Conservation (phyloP, 2,329 filamentous ascomycete genomes). For the Fusarium sp. region DNA sequence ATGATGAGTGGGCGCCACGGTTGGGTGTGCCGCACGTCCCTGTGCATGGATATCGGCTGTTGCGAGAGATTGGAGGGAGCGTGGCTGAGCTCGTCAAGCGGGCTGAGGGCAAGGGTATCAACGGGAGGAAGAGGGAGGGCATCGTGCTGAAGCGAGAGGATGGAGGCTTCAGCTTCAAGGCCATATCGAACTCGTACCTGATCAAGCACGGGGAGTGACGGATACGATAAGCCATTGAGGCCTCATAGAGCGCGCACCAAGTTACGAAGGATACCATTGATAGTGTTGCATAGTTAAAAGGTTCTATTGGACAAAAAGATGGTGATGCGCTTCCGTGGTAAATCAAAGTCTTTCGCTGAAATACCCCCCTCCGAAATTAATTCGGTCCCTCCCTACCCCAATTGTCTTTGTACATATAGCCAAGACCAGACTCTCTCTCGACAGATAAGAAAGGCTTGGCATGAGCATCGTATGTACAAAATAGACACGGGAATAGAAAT, state of each 20-base stretch:
- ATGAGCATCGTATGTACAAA: slow-evolving; percentile 28
- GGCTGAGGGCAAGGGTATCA: slow-evolving; percentile 38
- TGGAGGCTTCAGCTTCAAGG: slow-evolving; percentile 40
- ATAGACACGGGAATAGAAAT: slow-evolving; percentile 12
- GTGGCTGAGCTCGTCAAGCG: slow-evolving; percentile 31
- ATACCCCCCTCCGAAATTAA: slow-evolving; percentile 29
- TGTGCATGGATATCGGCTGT: slow-evolving; percentile 35
- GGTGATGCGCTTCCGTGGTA: slow-evolving; percentile 44
- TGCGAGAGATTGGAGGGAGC: slow-evolving; percentile 24
- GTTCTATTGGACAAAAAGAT: slow-evolving; percentile 46
- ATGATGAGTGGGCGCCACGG: slow-evolving; percentile 41
- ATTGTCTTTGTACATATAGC: slow-evolving; percentile 26
- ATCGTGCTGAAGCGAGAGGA: slow-evolving; percentile 41
- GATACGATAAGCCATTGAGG: no score
- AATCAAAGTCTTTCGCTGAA: slow-evolving; percentile 42
- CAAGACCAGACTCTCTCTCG: slow-evolving; percentile 4
- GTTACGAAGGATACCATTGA: slow-evolving; percentile 43
- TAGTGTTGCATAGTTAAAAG: slow-evolving; percentile 44
- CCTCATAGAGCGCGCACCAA: slow-evolving; percentile 23
- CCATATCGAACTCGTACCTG: slow-evolving; percentile 45
- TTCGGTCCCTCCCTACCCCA: not conserved
- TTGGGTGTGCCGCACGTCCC: slow-evolving; percentile 50
- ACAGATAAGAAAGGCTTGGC: slow-evolving; percentile 20
- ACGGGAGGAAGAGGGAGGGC: slow-evolving; percentile 41
- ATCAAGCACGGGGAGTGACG: slow-evolving; percentile 41